Base-by-base conservation (phyloP, 257 asterid genomes). In the Rauvolfia tetraphylla region DNA sequence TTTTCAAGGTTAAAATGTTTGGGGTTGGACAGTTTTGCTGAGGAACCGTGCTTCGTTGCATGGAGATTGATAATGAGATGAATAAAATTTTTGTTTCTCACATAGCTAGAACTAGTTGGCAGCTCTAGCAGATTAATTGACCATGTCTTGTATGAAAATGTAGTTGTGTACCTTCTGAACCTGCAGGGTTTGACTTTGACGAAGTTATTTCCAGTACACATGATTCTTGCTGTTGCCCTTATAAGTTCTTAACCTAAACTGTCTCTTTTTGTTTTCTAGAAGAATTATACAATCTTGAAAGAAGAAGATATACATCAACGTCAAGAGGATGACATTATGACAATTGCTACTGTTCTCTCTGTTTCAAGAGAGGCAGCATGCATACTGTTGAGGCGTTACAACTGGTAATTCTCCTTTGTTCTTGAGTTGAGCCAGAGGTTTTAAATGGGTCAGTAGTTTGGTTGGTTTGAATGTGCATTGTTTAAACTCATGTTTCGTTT, bases 331-430 rank as follows among this genome's bases (percentile, higher is more conserved):
- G 97, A 91, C 82, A 87, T 93, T 71, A 85, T 84, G 75, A 84
- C 80, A 85, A 87, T 91, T 76, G 86, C 97, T 67, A 82, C 88
- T 65, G 96, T 93, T 69, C 97, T 93, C 75, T 91, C 98, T 57
- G 85, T 93, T 80, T 80, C 93, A 66, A 86, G 90, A 85, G 97
- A 83, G 81, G 88, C 88, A 53, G 93, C 97, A 65, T 93, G 95
- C 87, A 82, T 90, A 71, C 83, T 93, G 33, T 84, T 93, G 87
- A 95, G 91, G 41, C 88, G 86, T 53, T 93, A 85, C 84, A 91
- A 90, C 84, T 93, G 98, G 98, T 93, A 89, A 75, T 9, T 17
- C 61, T 75, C 49, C 38, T 75, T 36, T 7, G 25, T 41, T 13
- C 66, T 42, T 61, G 61, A 4, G 34, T 44, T 0, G 65, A 4